Conservation (phyloP, 148 eudicot genomes). For the Polygonum aviculare region DNA sequence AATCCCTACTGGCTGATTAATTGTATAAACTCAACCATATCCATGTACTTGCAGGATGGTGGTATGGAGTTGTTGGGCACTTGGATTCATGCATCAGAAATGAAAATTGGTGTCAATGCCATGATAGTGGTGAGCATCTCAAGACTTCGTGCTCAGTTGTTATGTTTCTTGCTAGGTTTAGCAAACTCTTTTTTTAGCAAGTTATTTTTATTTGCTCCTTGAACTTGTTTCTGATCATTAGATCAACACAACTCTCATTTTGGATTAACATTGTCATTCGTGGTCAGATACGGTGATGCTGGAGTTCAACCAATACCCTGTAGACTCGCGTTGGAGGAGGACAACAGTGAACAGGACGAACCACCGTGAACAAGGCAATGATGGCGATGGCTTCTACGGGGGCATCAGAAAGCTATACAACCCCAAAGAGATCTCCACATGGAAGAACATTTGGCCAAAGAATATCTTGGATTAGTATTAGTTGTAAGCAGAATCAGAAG, state of each 20-base stretch:
- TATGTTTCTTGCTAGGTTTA: neutral
- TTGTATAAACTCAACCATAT: neutral
- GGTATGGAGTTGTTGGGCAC: slow-evolving; percentile 96
- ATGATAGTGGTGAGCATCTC: slow-evolving; percentile 43
- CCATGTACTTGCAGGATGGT: slow-evolving; percentile 62
- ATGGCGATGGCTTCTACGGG: slow-evolving; percentile 70
- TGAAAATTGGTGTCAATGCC: slow-evolving; percentile 49
- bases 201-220: neutral
- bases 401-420: slow-evolving; percentile 67
- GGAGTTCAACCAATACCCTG: slow-evolving; percentile 80
- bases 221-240: neutral
- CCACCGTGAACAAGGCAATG: slow-evolving; percentile 76
- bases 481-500: too few relatives aligned
- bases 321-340: slow-evolving; percentile 68
- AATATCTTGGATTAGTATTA: slow-evolving; percentile 33
- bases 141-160: neutral
- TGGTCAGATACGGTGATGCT: slow-evolving; percentile 47
- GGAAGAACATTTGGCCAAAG: slow-evolving; percentile 67
- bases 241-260: neutral
- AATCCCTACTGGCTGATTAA: neutral
- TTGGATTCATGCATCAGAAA: slow-evolving; percentile 47
- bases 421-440: slow-evolving; percentile 49
- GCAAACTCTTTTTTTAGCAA: neutral
- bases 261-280: neutral
- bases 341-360: slow-evolving; percentile 38